Evolutionary conservation across 192 early-diverging fungal species (phyloP), one percentile per base, ranked within the genome.

Genomic region (Coemansia sp.): DNA sequence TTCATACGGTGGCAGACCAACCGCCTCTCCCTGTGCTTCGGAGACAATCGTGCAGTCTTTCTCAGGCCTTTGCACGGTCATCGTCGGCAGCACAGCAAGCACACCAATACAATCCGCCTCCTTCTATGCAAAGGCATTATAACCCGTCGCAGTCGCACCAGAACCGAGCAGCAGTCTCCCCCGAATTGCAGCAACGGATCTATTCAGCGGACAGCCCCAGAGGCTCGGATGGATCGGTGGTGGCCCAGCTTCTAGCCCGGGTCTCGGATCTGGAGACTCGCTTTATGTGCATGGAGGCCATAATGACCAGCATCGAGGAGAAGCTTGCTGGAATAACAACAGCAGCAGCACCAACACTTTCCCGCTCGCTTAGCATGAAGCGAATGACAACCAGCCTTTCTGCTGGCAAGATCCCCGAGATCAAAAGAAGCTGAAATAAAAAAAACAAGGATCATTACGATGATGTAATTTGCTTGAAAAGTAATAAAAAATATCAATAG

Each of bases 241-340:
- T 59, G 8, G 36, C 37, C 40, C 61, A 52, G 41, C 43, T 81
- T 37, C 21, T 73, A 10, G 57, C 67, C 3, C 51, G 78, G 8
- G 70, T 81, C 6, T 63, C 70, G 4, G 74, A 73, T 16, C 74
- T 81, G 0, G 78, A 81, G 58, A 58, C 73, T 3, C 73, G 67
- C 41, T 76, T 81, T 32, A 70, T 65, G 6, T 76, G 73, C 19
- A 65, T 76, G 67, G 73, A 81, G 62, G 73, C 73, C 5, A 37
- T 81, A 13, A 63, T 81, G 65, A 62, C 47, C 21, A 66, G 65
- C 61, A 59, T 81, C n/a, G 65, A 73, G 21, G 70, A 76, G 32
- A 65, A 70, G 61, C 66, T 80, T 42, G 61, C 68, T 5, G 68
- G 68, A 15, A 32, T 66, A 54, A 57, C 62, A 6, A 48, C 42